Base-by-base conservation (phyloP, 2,329 filamentous ascomycete genomes). In the Ophiocordyceps polyrhachis-furcata region DNA sequence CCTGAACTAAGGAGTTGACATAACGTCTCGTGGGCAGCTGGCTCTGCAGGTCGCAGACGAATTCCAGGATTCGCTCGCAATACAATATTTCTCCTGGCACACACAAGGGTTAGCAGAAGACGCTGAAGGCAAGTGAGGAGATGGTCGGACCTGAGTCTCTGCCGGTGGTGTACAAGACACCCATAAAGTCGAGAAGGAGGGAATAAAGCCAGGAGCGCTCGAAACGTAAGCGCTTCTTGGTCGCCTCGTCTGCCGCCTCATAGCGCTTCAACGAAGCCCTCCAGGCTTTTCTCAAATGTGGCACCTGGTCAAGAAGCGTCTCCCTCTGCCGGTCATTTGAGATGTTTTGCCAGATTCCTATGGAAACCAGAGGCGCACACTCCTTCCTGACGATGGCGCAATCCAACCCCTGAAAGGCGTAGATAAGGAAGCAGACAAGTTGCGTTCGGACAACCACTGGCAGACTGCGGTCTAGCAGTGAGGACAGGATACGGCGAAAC, bases 191-290 rank as follows among this genome's bases (percentile, higher is more conserved):
- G 29, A 95, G 63, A 0, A 91, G 67, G 52, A 96, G 70, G 4
- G 84, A 81, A 57, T 87, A 94, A 12, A 98, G 70, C 93, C 91
- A 98, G 41, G 84, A 83, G 45, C 93, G 76, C 62, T 98, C 91
- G 53, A 98, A 95, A 21, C 83, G 79, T 51, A 96, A 66, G 45
- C 81, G 78, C 15, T 82, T 79, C 58, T 95, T 87, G 1, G 74
- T 75, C 5, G 71, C 63, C 48, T 89, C 83, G 58, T 96, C 89
- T 44, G 83, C 84, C 35, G 82, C 78, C 49, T 96, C 88, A 53
- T 83, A 95, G 50, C 88, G 75, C 65, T 93, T 95, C 19, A 71
- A 73, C 2, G 87, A 74, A 9, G 88, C 86, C 54, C 86, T 80
- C 91, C 91, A 98, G 43, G 86, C 81, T 60, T 95, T 96, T 58